Conservation (phyloP, 2,329 filamentous ascomycete genomes). For the Alternaria sp. region DNA sequence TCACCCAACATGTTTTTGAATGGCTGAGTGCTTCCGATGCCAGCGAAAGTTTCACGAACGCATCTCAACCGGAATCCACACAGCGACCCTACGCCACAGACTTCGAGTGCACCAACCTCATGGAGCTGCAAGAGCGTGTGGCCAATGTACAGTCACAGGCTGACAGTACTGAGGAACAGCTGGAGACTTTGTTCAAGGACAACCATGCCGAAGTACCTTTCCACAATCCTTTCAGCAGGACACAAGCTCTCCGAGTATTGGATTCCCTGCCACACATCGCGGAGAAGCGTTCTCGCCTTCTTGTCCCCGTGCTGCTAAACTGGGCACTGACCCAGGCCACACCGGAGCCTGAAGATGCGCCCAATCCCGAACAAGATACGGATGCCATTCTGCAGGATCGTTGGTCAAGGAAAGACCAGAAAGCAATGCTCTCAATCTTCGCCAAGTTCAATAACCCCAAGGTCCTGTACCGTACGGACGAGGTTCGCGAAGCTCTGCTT, state of each 20-base stretch:
- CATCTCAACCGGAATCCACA: slow-evolving; percentile 11
- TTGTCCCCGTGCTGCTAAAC: slow-evolving; percentile 84
- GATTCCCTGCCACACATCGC: slow-evolving; percentile 75
- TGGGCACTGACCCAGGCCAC: slow-evolving; percentile 63
- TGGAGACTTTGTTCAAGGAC: slow-evolving; percentile 69
- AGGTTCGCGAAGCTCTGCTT: slow-evolving; percentile 78
- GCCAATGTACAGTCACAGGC: slow-evolving; percentile 19
- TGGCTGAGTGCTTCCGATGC: slow-evolving; percentile 65
- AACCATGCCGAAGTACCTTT: slow-evolving; percentile 64
- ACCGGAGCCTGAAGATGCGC: slow-evolving; percentile 2
- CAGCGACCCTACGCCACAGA: slow-evolving; percentile 62
- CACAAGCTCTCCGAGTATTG: slow-evolving; percentile 81
- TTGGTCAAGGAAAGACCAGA: slow-evolving; percentile 84
- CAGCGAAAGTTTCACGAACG: slow-evolving; percentile 10
- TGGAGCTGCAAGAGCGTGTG: slow-evolving; percentile 52
- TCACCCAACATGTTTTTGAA: slow-evolving; percentile 75
- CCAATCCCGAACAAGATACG: background rate
- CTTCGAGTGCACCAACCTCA: slow-evolving; percentile 84
- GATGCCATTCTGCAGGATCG: slow-evolving; percentile 24
- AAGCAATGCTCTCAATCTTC: slow-evolving; percentile 81
- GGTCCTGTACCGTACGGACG: slow-evolving; percentile 77
- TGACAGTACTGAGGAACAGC: slow-evolving; percentile 53
- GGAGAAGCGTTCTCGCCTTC: slow-evolving; percentile 81
- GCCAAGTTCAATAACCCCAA: slow-evolving; percentile 85
- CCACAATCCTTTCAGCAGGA: slow-evolving; percentile 66